These are phyloP conservation scores for Tylopilus vinaceipallidus DNA, from an alignment of 768 basidiomycete genomes.

Conservation along the genomic window DNA sequence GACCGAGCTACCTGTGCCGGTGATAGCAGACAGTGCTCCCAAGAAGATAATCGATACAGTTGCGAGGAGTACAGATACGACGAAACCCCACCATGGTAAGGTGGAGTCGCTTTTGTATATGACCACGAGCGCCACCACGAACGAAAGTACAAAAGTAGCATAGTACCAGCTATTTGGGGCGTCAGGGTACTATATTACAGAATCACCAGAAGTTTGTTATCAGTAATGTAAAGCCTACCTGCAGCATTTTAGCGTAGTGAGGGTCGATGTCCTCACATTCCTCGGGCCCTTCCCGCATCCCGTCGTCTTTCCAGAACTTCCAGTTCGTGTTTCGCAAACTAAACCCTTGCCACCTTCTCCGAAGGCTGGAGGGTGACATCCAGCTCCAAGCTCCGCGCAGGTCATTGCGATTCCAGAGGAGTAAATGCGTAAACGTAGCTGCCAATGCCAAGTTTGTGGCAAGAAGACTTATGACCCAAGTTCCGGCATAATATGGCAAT, in stretches of 20 bases:
- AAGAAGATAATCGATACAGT: slow-evolving; percentile 50
- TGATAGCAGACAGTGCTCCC: slow-evolving; percentile 52
- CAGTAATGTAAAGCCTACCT: slow-evolving; percentile 23
- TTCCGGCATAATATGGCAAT: slow-evolving; percentile 30
- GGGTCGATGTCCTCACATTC: slow-evolving; percentile 46
- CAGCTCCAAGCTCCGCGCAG: slow-evolving; percentile 46
- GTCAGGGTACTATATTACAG: slow-evolving; percentile 31
- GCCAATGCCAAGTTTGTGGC: slow-evolving; percentile 32
- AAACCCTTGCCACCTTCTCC: slow-evolving; percentile 22
- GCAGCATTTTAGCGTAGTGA: slow-evolving; percentile 52
- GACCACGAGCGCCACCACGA: slow-evolving; percentile 52
- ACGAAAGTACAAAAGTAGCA: slow-evolving; percentile 25
- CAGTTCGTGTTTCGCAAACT: slow-evolving; percentile 35
- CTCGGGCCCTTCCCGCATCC: slow-evolving; percentile 25
- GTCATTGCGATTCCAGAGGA: slow-evolving; percentile 54
- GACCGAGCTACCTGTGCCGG: slow-evolving; percentile 27
- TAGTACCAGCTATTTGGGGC: slow-evolving; percentile 35
- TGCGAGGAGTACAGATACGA: slow-evolving; percentile 54
- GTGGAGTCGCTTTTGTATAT: slow-evolving; percentile 52
- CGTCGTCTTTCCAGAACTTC: slow-evolving; percentile 35
- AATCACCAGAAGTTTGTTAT: neutral
- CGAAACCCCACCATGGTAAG: slow-evolving; percentile 59
- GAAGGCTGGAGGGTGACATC: slow-evolving; percentile 35
- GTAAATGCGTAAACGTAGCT: slow-evolving; percentile 51
- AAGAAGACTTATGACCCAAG: slow-evolving; percentile 24